phyloP scores from a whole-genome alignment of 2,329 filamentous ascomycete genomes.

The Hymenoscyphus occultus region DNA sequence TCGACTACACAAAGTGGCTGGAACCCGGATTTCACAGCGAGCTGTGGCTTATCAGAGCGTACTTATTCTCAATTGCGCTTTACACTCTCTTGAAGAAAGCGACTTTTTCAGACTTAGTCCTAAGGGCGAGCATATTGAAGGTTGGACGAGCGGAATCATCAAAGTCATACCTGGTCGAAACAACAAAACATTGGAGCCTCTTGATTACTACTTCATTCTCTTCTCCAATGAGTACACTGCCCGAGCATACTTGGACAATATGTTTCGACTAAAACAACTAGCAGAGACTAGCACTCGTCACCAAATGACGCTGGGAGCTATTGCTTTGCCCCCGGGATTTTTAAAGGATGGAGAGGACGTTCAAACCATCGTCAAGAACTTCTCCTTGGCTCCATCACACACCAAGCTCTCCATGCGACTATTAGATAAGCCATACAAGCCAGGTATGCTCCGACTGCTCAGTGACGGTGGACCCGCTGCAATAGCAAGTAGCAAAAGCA shows the following conservation, averaged over 20 bases:
- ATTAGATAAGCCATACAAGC: conserved; percentile 37
- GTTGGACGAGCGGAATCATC: conserved; percentile 62
- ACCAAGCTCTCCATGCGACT: conserved; percentile 36
- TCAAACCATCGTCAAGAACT: conserved; percentile 44
- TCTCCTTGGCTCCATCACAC: conserved; percentile 48
- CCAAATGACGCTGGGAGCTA: conserved; percentile 39
- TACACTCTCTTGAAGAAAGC: conserved; percentile 57
- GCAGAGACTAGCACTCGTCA: conserved; percentile 39
- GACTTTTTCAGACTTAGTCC: conserved; percentile 70
- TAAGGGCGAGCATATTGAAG: conserved; percentile 61
- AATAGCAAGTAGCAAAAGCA: conserved; percentile 21
- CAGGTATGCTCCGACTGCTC: conserved; percentile 37
- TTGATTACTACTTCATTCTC: conserved; percentile 66
- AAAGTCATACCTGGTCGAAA: conserved; percentile 62
- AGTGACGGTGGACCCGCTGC: conserved; percentile 36
- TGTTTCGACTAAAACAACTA: conserved; percentile 49
- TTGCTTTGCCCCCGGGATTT: conserved; percentile 43
- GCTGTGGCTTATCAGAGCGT: conserved; percentile 15
- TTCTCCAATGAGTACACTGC: conserved; percentile 62
- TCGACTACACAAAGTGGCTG: not conserved
- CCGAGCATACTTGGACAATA: conserved; percentile 56
- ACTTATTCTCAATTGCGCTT: conserved; percentile 58
- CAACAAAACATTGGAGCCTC: conserved; percentile 58
- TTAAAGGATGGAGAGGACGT: conserved; percentile 47
- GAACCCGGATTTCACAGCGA: not conserved